These are phyloP conservation scores for Wickerhamomyces mucosus DNA, from an alignment of 805 yeast species.

Conservation along the genomic window DNA sequence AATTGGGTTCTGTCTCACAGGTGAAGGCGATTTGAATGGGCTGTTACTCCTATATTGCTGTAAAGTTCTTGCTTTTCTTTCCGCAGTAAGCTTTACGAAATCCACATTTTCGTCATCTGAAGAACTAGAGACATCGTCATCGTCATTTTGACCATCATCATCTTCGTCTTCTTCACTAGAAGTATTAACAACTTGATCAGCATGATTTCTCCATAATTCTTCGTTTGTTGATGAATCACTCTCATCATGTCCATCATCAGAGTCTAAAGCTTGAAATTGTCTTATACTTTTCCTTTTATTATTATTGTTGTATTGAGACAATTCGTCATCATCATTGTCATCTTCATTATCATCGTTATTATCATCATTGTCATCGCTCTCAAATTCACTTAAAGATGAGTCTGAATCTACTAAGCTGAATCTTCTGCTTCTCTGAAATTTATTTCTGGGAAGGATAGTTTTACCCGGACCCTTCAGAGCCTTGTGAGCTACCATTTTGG, in stretches of 20 bases:
- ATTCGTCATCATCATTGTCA: slow-evolving; percentile 10
- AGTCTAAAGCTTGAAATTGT: slow-evolving; percentile 25
- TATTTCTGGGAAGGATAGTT: slow-evolving; percentile 17
- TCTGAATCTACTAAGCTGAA: slow-evolving; percentile 37
- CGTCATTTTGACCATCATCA: slow-evolving; percentile 23
- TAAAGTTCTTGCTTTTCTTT: slow-evolving; percentile 48
- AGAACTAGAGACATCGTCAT: slow-evolving; percentile 33
- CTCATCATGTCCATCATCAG: slow-evolving; percentile 19
- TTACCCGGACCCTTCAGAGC: slow-evolving; percentile 21
- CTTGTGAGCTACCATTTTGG: slow-evolving; percentile 20
- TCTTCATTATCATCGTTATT: slow-evolving; percentile 15
- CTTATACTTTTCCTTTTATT: slow-evolving; percentile 4
- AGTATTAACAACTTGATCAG: slow-evolving; percentile 21
- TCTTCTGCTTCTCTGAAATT: slow-evolving; percentile 25
- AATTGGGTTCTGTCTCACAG: slow-evolving; percentile 9
- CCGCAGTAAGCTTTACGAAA: slow-evolving; percentile 62
- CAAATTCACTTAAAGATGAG: slow-evolving; percentile 28
- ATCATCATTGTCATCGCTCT: slow-evolving; percentile 22
- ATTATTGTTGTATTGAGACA: no score
- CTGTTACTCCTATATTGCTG: slow-evolving; percentile 32
- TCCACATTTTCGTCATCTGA: slow-evolving; percentile 65
- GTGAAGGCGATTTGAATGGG: slow-evolving; percentile 19
- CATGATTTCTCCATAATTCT: slow-evolving; percentile 18
- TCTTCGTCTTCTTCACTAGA: slow-evolving; percentile 25
- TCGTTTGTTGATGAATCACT: slow-evolving; percentile 18